A percentile compares a stretch with the other conserved stretches of the same genome.
phyloP scores from a whole-genome alignment of 1,284 basidiomycete species.

The Phellinidium pouzarii region DNA sequence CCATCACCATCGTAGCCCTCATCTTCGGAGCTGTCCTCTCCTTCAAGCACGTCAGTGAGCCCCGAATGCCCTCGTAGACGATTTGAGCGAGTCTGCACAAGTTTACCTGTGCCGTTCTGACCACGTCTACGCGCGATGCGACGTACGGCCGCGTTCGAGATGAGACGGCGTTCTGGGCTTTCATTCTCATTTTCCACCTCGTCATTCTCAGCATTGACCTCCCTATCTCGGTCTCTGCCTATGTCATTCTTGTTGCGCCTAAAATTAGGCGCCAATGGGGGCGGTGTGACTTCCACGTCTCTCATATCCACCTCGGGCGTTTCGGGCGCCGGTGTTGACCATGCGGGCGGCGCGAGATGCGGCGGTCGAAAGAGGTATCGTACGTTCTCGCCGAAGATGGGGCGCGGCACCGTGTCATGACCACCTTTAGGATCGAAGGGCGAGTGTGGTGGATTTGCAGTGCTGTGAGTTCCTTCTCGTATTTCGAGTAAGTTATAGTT shows the following conservation, averaged over 20 bases:
- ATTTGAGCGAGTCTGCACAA: conserved; percentile 24
- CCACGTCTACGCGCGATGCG: conserved; percentile 48
- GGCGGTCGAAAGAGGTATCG: conserved; percentile 18
- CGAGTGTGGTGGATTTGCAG: conserved; percentile 16
- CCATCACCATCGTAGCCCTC: conserved; percentile 27
- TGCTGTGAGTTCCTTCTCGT: conserved; percentile 14
- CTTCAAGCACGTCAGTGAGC: conserved; percentile 35
- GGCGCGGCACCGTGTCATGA: conserved; percentile 1
- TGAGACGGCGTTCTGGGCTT: conserved; percentile 33
- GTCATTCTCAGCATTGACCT: not conserved
- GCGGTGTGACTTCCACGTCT: conserved; percentile 16
- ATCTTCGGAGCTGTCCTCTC: conserved; percentile 34
- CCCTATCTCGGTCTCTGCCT: not conserved
- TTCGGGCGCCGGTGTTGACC: conserved; percentile 10
- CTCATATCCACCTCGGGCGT: conserved; percentile 18
- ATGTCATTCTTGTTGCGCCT: not conserved
- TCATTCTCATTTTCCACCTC: conserved; percentile 39
- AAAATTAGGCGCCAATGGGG: conserved; percentile 4
- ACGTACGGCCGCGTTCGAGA: conserved; percentile 64
- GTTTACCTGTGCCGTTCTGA: conserved; percentile 23
- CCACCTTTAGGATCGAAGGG: conserved; percentile 18
- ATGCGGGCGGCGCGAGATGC: not conserved
- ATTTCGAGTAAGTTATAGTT: not conserved
- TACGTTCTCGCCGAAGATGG: conserved; percentile 17
- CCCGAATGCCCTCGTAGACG: conserved; percentile 29